phyloP scores from a whole-genome alignment of 225 moss, liverwort and hornwort genomes.

The Rhytidiadelphus loreus region DNA sequence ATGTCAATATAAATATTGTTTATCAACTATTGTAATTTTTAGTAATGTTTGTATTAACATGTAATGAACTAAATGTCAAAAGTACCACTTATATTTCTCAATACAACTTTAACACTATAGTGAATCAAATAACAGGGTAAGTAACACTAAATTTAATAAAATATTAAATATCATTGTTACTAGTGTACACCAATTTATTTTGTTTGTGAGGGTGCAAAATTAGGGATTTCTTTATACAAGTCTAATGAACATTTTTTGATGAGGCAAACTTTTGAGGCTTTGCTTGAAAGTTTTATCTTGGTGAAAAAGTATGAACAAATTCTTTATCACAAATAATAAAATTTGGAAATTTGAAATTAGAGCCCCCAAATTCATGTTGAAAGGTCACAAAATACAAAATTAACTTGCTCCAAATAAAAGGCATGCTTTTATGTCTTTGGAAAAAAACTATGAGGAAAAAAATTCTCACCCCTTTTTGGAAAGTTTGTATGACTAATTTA shows the following conservation, averaged over 20 bases:
- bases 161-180: not conserved
- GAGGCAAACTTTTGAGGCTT: rapidly evolving
- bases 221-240: not conserved
- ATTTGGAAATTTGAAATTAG: not conserved
- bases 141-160: not conserved
- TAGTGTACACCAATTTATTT: no score
- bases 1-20: not conserved
- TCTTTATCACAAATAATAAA: rapidly evolving
- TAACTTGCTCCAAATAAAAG: rapidly evolving
- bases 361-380: rapidly evolving
- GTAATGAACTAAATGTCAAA: not conserved
- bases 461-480: not conserved
- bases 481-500: no score
- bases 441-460: not conserved
- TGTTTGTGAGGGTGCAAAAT: not conserved
- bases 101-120: not conserved
- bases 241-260: rapidly evolving
- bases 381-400: not conserved
- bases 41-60: not conserved
- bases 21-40: not conserved
- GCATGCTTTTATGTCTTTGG: not conserved
- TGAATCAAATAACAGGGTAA: rapidly evolving
- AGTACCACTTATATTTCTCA: not conserved
- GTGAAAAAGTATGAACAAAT: not conserved
- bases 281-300: rapidly evolving